Base-by-base conservation (phyloP, 345 rosid species). In the Hypericum perforatum region DNA sequence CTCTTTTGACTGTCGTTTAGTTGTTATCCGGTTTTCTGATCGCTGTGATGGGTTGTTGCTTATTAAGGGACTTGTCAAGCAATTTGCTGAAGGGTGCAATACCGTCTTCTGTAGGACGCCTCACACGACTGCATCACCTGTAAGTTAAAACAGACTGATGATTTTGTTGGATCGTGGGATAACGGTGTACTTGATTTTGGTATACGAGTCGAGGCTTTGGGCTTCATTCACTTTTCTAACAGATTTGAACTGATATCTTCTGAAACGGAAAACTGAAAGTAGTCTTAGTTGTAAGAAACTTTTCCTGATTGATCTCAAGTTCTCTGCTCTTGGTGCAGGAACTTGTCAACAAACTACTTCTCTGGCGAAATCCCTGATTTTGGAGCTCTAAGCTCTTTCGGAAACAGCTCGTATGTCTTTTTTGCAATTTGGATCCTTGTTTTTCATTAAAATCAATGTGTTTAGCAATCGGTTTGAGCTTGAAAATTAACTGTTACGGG, bases 321-420 rank as follows among this genome's bases (percentile, higher is more conserved):
- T 72, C 11, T 63, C 14, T 59, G 53, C 5, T 22, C 43, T 32
- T 59, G 56, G 49, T 53, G 59, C 65, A 91, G 98, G 75, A 90
- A 90, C 45, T 69, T 90, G 61, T 90, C 97, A 0, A 69, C 94
- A 57, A 90, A 90, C 76, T 90, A 82, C 59, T 85, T 91, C 77
- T 85, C 94, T 9, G 98, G 96, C 37, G 96, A 85, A 71, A 87
- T 91, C 22, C 98, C 98, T 10, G 94, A 85, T 59, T 69, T 80
- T 48, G 98, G 98, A 60, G 75, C 84, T 53, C 71, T 91, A 39
- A 82, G 89, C 76, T 70, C 75, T 56, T 91, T 91, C 36, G 83
- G 88, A 16, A 72, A 62, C 48, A 76, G 70, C 51, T 82, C 96
- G 96, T 91, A 63, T 22, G 32, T 22, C 32, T 22, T 22, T 22